Evolutionary conservation across 75 land plant species (phyloP).

Genomic region (Ceratopteris richardii): DNA sequence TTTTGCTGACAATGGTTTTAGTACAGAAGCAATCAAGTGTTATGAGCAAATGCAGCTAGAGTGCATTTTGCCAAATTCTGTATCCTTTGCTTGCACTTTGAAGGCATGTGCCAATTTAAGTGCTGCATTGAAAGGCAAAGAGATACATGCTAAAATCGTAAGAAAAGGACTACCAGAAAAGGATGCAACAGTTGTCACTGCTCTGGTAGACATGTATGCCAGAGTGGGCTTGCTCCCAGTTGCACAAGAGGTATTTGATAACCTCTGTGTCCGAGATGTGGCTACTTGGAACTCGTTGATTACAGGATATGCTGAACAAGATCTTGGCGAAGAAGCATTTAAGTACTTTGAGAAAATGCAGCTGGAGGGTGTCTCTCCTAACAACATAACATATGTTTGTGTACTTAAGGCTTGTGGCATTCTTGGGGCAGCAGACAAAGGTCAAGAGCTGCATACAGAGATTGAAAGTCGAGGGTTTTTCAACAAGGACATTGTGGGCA

Average conservation of each 20-base stretch:
- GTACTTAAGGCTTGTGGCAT: conserved; percentile 39
- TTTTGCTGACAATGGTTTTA: conserved; percentile 34
- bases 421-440: conserved; percentile 26
- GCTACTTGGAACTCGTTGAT: conserved; percentile 47
- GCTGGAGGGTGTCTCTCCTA: conserved; percentile 16
- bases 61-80: conserved; percentile 35
- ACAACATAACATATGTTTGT: conserved; percentile 25
- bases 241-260: conserved; percentile 25
- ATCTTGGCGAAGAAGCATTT: conserved; percentile 24
- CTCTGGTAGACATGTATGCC: conserved; percentile 45
- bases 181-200: conserved; percentile 31
- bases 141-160: conserved; percentile 24
- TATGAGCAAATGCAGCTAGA: conserved; percentile 27
- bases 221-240: conserved; percentile 35
- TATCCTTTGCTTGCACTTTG: conserved; percentile 25
- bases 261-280: conserved; percentile 12
- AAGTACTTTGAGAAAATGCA: conserved; percentile 39
- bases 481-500: conserved; percentile 11
- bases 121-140: conserved; percentile 17
- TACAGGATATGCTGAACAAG: conserved; percentile 33
- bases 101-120: conserved; percentile 45
- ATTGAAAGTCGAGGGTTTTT: conserved; percentile 14
- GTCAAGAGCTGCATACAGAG: background rate
- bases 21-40: conserved; percentile 26
- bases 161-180: conserved; percentile 10